These are phyloP conservation scores for Thermothielavioides terrestris DNA, from an alignment of 495 filamentous ascomycete species.

Conservation along the genomic window DNA sequence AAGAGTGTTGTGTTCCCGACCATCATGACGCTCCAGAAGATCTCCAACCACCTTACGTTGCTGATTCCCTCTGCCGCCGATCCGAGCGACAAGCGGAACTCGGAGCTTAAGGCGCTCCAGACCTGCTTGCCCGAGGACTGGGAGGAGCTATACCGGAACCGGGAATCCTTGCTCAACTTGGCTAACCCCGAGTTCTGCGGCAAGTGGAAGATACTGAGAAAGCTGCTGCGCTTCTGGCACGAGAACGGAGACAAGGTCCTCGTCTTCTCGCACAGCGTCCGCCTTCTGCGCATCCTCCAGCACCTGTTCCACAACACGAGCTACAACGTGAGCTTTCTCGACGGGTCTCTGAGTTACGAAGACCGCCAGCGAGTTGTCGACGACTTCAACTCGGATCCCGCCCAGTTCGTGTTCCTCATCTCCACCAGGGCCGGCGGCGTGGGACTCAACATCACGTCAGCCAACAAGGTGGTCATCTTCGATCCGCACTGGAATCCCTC, in stretches of 20 bases:
- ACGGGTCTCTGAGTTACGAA: slow-evolving; percentile 78
- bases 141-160: slow-evolving; percentile 62
- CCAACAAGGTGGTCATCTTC: slow-evolving; percentile 96
- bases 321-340: slow-evolving; percentile 87
- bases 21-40: slow-evolving; percentile 71
- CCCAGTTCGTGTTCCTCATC: slow-evolving; percentile 91
- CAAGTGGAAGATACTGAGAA: slow-evolving; percentile 90
- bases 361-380: slow-evolving; percentile 76
- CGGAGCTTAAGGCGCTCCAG: slow-evolving; percentile 70
- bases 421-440: slow-evolving; percentile 83
- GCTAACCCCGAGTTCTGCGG: slow-evolving; percentile 91
- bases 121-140: slow-evolving; percentile 67
- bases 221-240: slow-evolving; percentile 84
- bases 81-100: slow-evolving; percentile 63
- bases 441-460: slow-evolving; percentile 91
- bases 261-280: slow-evolving; percentile 85
- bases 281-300: slow-evolving; percentile 75
- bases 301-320: slow-evolving; percentile 81
- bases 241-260: slow-evolving; percentile 84
- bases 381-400: slow-evolving; percentile 84
- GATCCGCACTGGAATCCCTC: slow-evolving; percentile 98
- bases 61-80: slow-evolving; percentile 68
- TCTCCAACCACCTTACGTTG: slow-evolving; percentile 87
- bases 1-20: slow-evolving; percentile 76
- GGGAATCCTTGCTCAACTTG: slow-evolving; percentile 73